Evolutionary conservation across 495 filamentous ascomycete genomes (phyloP).

Genomic region (Neurospora hispaniola): DNA sequence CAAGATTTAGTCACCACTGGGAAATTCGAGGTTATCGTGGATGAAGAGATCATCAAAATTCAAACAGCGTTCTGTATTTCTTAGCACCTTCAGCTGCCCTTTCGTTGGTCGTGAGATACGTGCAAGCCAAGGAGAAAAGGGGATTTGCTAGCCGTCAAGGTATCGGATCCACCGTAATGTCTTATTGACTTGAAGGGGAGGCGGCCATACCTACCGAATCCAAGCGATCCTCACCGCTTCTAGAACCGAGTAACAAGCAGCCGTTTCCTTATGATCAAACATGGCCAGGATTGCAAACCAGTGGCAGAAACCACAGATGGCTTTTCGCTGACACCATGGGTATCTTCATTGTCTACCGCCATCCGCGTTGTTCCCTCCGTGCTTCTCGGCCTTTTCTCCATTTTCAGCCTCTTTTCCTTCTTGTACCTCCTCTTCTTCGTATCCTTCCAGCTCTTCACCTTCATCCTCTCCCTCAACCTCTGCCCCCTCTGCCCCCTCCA

Average conservation of each 20-base stretch:
- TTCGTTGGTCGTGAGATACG: background rate
- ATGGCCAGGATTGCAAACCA: background rate
- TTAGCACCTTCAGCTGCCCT: background rate
- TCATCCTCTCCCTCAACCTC: background rate
- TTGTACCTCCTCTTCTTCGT: conserved; percentile 7
- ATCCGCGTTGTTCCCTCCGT: background rate
- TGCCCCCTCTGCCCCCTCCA: background rate
- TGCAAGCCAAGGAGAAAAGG: background rate
- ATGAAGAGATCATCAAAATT: background rate
- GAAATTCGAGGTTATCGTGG: background rate
- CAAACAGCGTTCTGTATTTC: background rate
- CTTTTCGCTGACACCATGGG: background rate
- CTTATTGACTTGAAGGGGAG: too few relatives aligned
- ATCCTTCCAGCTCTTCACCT: background rate
- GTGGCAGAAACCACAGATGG: background rate
- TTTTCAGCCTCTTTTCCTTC: background rate
- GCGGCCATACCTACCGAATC: background rate
- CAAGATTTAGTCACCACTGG: background rate
- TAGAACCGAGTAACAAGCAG: background rate
- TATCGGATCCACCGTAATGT: background rate
- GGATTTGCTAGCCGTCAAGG: background rate
- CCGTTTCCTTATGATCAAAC: background rate
- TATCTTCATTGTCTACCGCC: background rate
- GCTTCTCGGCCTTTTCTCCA: background rate
- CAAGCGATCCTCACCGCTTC: background rate